A percentile compares a stretch with the other conserved stretches of the same genome.
These are phyloP conservation scores for Neocucurbitaria cava DNA, from an alignment of 2,329 filamentous ascomycete genomes.

Conservation along the genomic window DNA sequence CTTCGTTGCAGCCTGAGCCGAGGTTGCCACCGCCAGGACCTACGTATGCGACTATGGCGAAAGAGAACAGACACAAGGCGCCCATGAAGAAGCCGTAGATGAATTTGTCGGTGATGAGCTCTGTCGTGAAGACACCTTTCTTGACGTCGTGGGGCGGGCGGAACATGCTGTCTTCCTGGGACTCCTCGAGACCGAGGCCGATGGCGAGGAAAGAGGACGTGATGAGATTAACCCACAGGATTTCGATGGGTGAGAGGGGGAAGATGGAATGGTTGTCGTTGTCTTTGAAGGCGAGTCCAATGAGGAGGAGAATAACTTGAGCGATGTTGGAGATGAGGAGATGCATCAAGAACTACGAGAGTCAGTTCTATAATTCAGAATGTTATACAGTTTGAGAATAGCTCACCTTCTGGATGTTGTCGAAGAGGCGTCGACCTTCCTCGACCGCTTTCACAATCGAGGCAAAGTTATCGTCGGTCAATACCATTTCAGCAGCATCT, in stretches of 20 bases:
- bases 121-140: conserved; percentile 54
- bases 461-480: conserved; percentile 52
- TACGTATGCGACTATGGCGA: conserved; percentile 53
- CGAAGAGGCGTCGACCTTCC: conserved; percentile 50
- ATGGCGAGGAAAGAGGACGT: conserved; percentile 57
- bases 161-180: conserved; percentile 55
- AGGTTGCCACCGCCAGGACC: conserved; percentile 53
- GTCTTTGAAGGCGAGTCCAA: conserved; percentile 57
- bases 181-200: conserved; percentile 56
- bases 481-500: conserved; percentile 51
- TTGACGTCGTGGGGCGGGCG: conserved; percentile 53
- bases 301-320: conserved; percentile 56
- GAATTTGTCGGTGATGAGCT: conserved; percentile 57
- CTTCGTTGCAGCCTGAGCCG: conserved; percentile 54
- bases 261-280: conserved; percentile 53
- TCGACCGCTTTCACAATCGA: conserved; percentile 52
- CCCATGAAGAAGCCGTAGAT: conserved; percentile 58
- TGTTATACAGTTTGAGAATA: background rate
- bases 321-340: conserved; percentile 58
- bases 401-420: conserved; percentile 50
- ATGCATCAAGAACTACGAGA: conserved; percentile 53
- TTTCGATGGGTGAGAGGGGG: conserved; percentile 56
- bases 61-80: conserved; percentile 53
- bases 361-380: conserved; percentile 1
- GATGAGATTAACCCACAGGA: conserved; percentile 58